Evolutionary conservation across 2,329 filamentous ascomycete genomes (phyloP).

Genomic region (Neonectria ditissima): DNA sequence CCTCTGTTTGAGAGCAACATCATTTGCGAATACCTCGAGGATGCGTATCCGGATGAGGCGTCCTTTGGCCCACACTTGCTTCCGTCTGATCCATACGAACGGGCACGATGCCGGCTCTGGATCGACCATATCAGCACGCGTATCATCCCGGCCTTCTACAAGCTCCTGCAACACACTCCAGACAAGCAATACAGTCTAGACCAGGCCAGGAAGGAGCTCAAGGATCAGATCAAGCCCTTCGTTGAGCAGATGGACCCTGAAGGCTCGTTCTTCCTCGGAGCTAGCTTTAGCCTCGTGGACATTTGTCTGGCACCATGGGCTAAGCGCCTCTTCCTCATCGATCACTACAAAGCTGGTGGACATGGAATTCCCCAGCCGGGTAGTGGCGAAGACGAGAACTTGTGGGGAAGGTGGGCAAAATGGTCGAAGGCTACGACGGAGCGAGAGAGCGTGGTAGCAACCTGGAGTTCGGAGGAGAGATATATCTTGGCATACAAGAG

Average conservation of each 20-base stretch:
- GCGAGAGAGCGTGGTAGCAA: slow-evolving; percentile 73
- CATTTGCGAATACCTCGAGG: slow-evolving; percentile 81
- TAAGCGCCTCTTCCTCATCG: slow-evolving; percentile 77
- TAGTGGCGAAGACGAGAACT: slow-evolving; percentile 66
- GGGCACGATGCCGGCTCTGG: slow-evolving; percentile 77
- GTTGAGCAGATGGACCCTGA: slow-evolving; percentile 68
- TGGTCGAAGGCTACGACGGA: slow-evolving; percentile 72
- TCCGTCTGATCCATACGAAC: slow-evolving; percentile 71
- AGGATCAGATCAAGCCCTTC: slow-evolving; percentile 69
- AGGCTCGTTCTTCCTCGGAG: slow-evolving; percentile 75
- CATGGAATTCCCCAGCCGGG: slow-evolving; percentile 61
- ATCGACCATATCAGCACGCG: slow-evolving; percentile 76
- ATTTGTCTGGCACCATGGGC: slow-evolving; percentile 80
- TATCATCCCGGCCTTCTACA: slow-evolving; percentile 78
- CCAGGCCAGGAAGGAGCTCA: slow-evolving; percentile 68
- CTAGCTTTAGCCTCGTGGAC: slow-evolving; percentile 74
- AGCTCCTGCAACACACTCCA: slow-evolving; percentile 66
- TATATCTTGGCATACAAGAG: slow-evolving; percentile 77
- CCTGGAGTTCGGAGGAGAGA: slow-evolving; percentile 73
- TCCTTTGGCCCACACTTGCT: slow-evolving; percentile 63
- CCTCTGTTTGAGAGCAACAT: slow-evolving; percentile 80
- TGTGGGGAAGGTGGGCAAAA: slow-evolving; percentile 73
- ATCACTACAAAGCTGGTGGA: slow-evolving; percentile 76
- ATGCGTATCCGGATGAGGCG: slow-evolving; percentile 67
- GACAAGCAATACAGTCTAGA: slow-evolving; percentile 62